Evolutionary conservation across 805 yeast genomes (phyloP).

Genomic region (Starmera caribaea): DNA sequence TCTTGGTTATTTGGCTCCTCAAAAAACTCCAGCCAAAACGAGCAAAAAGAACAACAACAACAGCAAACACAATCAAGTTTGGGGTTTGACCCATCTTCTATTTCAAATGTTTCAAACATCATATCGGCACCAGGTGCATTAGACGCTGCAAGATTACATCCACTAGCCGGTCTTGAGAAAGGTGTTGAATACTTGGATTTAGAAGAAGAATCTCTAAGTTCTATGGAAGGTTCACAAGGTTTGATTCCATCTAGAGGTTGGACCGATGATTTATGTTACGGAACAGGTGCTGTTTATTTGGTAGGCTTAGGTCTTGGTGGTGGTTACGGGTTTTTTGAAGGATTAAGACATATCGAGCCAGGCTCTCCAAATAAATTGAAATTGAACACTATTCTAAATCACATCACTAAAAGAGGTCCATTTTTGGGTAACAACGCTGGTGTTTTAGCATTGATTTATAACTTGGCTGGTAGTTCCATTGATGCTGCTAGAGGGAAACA

Average conservation of each 20-base stretch:
- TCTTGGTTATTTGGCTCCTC: slow-evolving; percentile 22
- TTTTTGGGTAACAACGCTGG: slow-evolving; percentile 93
- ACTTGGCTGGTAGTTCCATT: slow-evolving; percentile 69
- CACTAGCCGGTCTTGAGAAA: slow-evolving; percentile 84
- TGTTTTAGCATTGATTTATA: slow-evolving; percentile 83
- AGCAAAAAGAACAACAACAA: slow-evolving; percentile 7
- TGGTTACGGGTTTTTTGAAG: slow-evolving; percentile 78
- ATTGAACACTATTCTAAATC: slow-evolving; percentile 83
- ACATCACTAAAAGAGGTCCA: slow-evolving; percentile 92
- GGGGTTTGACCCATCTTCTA: slow-evolving; percentile 60
- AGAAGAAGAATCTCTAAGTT: slow-evolving; percentile 69
- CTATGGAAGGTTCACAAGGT: slow-evolving; percentile 84
- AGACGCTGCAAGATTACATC: slow-evolving; percentile 73
- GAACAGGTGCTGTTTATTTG: slow-evolving; percentile 91
- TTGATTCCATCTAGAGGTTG: slow-evolving; percentile 94
- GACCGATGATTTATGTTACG: slow-evolving; percentile 96
- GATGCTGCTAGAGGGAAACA: slow-evolving; percentile 83
- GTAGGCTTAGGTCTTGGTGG: slow-evolving; percentile 88
- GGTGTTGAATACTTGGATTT: slow-evolving; percentile 86
- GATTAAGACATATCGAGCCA: slow-evolving; percentile 67
- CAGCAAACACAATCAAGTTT: slow-evolving; percentile 13
- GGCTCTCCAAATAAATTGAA: slow-evolving; percentile 72
- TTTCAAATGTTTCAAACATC: slow-evolving; percentile 52
- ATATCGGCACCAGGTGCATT: slow-evolving; percentile 51
- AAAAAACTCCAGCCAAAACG: slow-evolving; percentile 4